Conservation (phyloP, 2,329 filamentous ascomycete species). For the Fusarium metavorans region DNA sequence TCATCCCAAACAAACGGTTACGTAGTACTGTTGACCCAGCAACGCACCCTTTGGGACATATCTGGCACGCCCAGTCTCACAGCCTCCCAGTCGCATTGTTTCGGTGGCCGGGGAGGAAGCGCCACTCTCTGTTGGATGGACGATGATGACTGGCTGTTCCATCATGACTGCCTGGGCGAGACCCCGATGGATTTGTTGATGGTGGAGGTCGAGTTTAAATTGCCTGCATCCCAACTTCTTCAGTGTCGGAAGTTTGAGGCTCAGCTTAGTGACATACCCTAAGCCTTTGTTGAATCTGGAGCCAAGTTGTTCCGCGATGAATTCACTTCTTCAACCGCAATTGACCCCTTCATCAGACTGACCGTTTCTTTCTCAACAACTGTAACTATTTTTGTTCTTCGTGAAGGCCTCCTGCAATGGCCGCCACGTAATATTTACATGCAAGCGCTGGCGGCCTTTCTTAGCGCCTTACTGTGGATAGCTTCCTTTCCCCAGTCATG, state of each 20-base stretch:
- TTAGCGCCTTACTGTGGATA: conserved; percentile 14
- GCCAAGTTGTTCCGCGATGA: background rate
- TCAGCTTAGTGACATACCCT: background rate
- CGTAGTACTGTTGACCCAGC: conserved; percentile 33
- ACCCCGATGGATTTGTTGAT: background rate
- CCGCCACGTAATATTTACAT: background rate
- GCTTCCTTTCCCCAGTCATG: conserved; percentile 9
- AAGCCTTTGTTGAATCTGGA: background rate
- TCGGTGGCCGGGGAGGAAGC: conserved; percentile 10
- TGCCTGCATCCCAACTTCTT: conserved; percentile 31
- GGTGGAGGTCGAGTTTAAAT: conserved; percentile 29
- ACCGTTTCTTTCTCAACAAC: background rate
- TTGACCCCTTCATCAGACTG: background rate
- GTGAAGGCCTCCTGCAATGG: background rate
- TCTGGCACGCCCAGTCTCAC: conserved; percentile 21
- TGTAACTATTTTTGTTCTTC: background rate
- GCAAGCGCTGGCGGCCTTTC: background rate
- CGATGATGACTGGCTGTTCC: conserved; percentile 12
- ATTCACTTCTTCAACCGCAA: background rate
- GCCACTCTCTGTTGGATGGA: conserved; percentile 12
- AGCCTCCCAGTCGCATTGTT: conserved; percentile 28
- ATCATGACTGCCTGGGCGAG: background rate
- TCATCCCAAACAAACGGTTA: conserved; percentile 37
- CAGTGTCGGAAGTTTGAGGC: background rate
- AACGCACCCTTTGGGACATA: conserved; percentile 18